Evolutionary conservation across 768 basidiomycete species (phyloP), one percentile per base, ranked within the genome.

Genomic region (Rhizopogon vulgaris): DNA sequence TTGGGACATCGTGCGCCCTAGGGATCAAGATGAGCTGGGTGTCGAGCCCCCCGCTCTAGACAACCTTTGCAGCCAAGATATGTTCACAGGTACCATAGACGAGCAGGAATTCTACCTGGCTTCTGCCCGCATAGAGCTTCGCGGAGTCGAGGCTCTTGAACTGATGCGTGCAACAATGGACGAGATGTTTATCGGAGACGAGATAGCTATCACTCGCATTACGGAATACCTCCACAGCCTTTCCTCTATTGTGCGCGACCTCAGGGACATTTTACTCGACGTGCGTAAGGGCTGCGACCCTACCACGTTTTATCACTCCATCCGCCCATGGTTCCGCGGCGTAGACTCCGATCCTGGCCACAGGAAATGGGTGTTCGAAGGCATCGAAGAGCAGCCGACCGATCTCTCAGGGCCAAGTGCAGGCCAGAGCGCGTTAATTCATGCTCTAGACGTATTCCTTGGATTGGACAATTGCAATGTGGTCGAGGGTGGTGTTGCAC

Each of bases 21-120:
- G 27, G 22, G 25, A 10, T 2, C 27, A 15, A 58, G 62, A 28
- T 60, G 78, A 45, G 61, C 63, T 32, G 18, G 45, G 48, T 25
- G 30, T 28, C 15, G 24, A 51, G 17, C 12, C 28, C 25, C 73
- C 76, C 1, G 71, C 69, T 28, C 67, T 79, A 5, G 69, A 82
- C 49, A 84, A 90, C 60, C 73, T 94, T 47, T 77, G 78, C 40
- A 79, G 77, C 53, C 73, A 75, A 54, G 84, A 84, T 1, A 71
- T 80, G 39, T 95, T 96, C 72, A 93, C 94, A 1, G 78, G 79
- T 18, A 86, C 86, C 4, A 67, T 67, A 17, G 89, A 92, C 61
- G 94, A 97, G 65, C 77, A 81, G 48, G 87, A 90, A 55, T 97
- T 97, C 62, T 96, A 90, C 70, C 76, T 95, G 42, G 77, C 84